These are phyloP conservation scores for Vanderwaltozyma yarrowii DNA, from an alignment of 805 yeast species.

Conservation along the genomic window DNA sequence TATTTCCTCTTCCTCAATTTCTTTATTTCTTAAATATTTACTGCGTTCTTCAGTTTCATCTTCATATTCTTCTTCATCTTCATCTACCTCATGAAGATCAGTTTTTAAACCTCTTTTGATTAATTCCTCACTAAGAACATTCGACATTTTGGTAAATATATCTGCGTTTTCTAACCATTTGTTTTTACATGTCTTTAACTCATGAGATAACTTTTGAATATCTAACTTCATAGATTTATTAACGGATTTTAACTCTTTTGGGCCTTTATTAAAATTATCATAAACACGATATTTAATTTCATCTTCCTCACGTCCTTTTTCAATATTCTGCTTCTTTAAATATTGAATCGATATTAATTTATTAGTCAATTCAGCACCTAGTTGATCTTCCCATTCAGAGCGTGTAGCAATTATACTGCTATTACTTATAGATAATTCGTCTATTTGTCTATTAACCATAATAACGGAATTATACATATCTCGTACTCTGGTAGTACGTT, in stretches of 20 bases:
- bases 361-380: conserved; percentile 16
- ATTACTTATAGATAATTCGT: conserved; percentile 14
- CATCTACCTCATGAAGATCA: conserved; percentile 8
- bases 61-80: conserved; percentile 6
- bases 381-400: conserved; percentile 21
- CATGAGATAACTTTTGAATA: conserved; percentile 14
- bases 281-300: conserved; percentile 10
- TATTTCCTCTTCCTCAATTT: background rate
- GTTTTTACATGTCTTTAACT: conserved; percentile 15
- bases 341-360: conserved; percentile 14
- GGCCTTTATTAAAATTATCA: conserved; percentile 22
- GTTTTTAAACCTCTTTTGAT: conserved; percentile 12
- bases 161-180: conserved; percentile 27
- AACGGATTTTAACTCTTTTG: conserved; percentile 16
- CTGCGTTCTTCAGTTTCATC: conserved; percentile 3
- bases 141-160: conserved; percentile 18
- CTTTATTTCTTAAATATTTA: background rate
- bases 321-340: conserved; percentile 9
- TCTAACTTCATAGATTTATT: conserved; percentile 19
- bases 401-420: conserved; percentile 16
- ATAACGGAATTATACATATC: conserved; percentile 17
- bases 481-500: conserved; percentile 15
- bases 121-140: conserved; percentile 20
- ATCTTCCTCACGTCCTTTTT: too few relatives aligned
- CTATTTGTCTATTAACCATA: conserved; percentile 18